Evolutionary conservation across 129 eudicot genomes (phyloP).

Genomic region (Centrapalus pauciflorus): DNA sequence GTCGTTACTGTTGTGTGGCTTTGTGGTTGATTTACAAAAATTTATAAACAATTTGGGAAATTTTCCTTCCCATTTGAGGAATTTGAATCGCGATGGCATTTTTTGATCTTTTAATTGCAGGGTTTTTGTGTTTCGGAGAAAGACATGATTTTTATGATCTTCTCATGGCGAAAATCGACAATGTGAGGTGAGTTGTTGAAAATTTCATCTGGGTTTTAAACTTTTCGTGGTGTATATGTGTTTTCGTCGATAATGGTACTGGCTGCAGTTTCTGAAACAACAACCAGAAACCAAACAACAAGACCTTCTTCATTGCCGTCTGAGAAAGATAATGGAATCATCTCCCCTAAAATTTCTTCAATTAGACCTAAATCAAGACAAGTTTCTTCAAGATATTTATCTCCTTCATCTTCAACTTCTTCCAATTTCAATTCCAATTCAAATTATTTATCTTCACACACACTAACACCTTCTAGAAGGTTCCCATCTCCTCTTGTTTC

Average conservation of each 20-base stretch:
- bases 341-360: constrained; percentile 13
- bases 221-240: constrained; percentile 11
- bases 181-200: constrained; percentile 45
- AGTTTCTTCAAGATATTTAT: constrained; percentile 63
- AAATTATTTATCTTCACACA: constrained; percentile 7
- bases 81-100: constrained; percentile 19
- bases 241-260: constrained; percentile 47
- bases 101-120: constrained; percentile 30
- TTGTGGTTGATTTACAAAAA: not conserved
- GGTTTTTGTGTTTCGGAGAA: not conserved
- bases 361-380: constrained; percentile 52
- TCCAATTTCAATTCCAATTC: constrained; percentile 42
- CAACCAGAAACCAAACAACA: constrained; percentile 23
- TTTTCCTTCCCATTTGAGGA: constrained; percentile 15
- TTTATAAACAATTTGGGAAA: constrained; percentile 23
- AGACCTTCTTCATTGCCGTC: constrained; percentile 62
- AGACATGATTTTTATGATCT: constrained; percentile 2
- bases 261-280: constrained; percentile 51
- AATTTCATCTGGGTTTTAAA: not conserved
- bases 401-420: constrained; percentile 62
- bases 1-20: not conserved
- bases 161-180: constrained; percentile 21
- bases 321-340: constrained; percentile 38
- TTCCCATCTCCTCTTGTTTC: constrained; percentile 65
- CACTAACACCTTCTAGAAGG: constrained; percentile 39